phyloP scores from a whole-genome alignment of 73 alveolate genomes.

The Paramecium sonneborni region DNA sequence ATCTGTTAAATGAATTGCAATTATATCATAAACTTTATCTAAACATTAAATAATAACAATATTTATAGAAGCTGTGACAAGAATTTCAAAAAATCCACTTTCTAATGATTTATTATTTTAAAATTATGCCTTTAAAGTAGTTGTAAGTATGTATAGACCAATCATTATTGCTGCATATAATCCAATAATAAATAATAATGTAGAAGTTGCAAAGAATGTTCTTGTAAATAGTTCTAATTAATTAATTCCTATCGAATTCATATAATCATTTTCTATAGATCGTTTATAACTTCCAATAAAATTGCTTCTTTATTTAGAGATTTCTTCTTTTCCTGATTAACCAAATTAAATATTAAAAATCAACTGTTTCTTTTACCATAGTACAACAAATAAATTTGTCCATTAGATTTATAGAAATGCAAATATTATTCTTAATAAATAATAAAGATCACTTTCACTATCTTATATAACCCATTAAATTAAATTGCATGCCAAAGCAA shows the following conservation, averaged over 20 bases:
- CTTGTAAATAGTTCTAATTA: not conserved
- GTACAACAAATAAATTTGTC: slow-evolving; percentile 15
- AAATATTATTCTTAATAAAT: not conserved
- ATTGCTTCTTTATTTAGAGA: not conserved
- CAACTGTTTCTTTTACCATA: not conserved
- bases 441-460: not conserved
- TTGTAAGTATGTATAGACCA: not conserved
- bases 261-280: not conserved
- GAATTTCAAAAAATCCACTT: not conserved
- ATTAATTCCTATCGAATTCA: not conserved
- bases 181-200: not conserved
- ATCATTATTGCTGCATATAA: not conserved
- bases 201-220: not conserved
- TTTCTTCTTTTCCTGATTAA: not conserved
- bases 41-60: not conserved
- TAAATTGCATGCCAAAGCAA: not conserved
- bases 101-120: not conserved
- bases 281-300: not conserved
- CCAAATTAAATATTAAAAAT: not conserved
- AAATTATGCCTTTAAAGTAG: not conserved
- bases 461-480: slow-evolving; percentile 12
- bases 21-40: not conserved
- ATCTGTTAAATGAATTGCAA: not conserved
- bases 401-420: slow-evolving; percentile 14
- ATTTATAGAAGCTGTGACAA: slow-evolving; percentile 22